Evolutionary conservation across 345 rosid species (phyloP), one percentile per base, ranked within the genome.

Genomic region (Sapria himalayana): DNA sequence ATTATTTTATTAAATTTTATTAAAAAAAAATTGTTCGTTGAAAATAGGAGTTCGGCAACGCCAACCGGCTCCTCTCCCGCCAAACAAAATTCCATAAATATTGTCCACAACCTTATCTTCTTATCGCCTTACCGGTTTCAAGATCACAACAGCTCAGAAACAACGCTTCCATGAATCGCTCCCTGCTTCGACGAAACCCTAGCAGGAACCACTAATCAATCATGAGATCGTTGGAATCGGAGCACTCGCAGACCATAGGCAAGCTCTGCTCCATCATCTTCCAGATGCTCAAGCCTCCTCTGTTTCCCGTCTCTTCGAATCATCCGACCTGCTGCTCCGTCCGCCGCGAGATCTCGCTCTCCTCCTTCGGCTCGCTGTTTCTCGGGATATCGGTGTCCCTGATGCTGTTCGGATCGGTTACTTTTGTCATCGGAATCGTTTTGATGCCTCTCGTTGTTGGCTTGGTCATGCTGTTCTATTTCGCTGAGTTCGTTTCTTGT

Each of bases 371-470:
- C n/a, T 51, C 27, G 4, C 37, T 51, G 14, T 41, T 51, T 27
- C 22, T 15, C 12, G 52, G 50, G 25, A 25, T 45, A 7, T 22
- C 56, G 9, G 37, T 35, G 29, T 42, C 49, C 11, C 36, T 54
- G 23, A 49, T 58, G 58, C 40, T 51, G 25, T 41, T 46, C 16
- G 52, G 60, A 3, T 49, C 52, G n/a, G 27, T 50, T 25, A 22
- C 36, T 19, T 60, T 54, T 20, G 34, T 50, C 29, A 29, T 49
- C 19, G 65, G 60, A 6, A 23, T 60, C 21, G 15, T 60, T 13
- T 45, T 54, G 44, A 41, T 50, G 48, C 52, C 52, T 25, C 41
- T 59, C 37, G 13, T 46, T 15, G 3, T 42, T 20, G 31, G 34
- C 6, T 24, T 45, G 18, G 53, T 33, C 41, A 18, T 29, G 11